Evolutionary conservation across 768 basidiomycete genomes (phyloP).

Genomic region (Kwoniella sp.): DNA sequence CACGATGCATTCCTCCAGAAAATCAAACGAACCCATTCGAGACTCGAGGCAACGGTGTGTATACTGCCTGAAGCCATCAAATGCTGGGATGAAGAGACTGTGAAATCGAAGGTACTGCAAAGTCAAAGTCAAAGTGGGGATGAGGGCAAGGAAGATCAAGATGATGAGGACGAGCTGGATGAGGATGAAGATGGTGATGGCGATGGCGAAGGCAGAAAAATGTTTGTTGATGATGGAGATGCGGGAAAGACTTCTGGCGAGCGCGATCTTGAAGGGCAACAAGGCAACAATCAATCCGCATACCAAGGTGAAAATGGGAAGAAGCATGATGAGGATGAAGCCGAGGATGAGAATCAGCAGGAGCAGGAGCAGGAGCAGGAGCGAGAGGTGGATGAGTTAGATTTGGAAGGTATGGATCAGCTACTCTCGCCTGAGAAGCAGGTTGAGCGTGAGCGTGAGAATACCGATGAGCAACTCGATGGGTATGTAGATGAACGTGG

Average conservation of each 20-base stretch:
- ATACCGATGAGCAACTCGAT: no score
- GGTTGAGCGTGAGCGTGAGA: no score
- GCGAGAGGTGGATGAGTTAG: background rate
- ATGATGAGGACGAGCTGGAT: background rate
- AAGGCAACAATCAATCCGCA: no score
- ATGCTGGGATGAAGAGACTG: constrained; percentile 12
- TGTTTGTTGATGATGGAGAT: no score
- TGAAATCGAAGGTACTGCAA: background rate
- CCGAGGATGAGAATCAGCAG: background rate
- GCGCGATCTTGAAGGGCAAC: no score
- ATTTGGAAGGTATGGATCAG: background rate
- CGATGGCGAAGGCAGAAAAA: background rate
- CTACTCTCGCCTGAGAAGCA: no score
- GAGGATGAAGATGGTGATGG: background rate
- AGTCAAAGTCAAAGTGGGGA: constrained; percentile 3
- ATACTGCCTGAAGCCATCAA: constrained; percentile 17
- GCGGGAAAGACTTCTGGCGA: no score
- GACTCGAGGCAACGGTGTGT: background rate
- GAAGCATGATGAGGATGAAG: constrained; percentile 3
- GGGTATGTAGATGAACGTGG: no score
- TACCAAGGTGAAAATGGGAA: no score
- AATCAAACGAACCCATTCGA: background rate
- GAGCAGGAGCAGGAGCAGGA: background rate
- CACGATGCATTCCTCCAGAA: background rate
- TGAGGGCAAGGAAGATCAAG: background rate